These are phyloP conservation scores for Excoecaria agallocha DNA, from an alignment of 345 rosid species.

Conservation along the genomic window DNA sequence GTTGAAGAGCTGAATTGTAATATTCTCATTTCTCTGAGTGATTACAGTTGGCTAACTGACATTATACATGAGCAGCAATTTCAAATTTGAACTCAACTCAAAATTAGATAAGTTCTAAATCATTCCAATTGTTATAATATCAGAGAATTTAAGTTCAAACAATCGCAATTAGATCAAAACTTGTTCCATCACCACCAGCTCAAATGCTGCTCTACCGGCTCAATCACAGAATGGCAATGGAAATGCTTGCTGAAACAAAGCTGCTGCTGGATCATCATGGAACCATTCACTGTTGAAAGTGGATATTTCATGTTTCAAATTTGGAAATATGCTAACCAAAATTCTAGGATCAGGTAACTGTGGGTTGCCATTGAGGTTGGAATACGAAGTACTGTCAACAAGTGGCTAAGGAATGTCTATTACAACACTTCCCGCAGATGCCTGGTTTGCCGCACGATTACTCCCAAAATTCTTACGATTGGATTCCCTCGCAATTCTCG, in stretches of 20 bases:
- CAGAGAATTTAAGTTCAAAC: no score
- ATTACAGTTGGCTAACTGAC: no score
- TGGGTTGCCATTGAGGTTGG: background rate
- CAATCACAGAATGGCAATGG: no score
- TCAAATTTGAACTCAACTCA: no score
- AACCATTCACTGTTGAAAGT: background rate
- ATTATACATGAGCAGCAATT: no score
- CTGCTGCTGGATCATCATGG: background rate
- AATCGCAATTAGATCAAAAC: no score
- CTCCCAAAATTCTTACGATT: conserved; percentile 87
- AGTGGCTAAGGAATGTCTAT: conserved; percentile 9
- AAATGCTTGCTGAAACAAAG: background rate
- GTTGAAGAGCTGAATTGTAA: no score
- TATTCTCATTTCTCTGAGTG: no score
- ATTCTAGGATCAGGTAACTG: background rate
- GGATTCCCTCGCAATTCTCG: conserved; percentile 89
- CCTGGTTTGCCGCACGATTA: conserved; percentile 92
- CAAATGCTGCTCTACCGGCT: no score
- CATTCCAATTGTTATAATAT: no score
- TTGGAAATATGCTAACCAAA: background rate
- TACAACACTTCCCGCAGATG: conserved; percentile 74
- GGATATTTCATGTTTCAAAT: background rate
- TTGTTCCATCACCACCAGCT: no score
- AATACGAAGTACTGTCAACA: background rate
- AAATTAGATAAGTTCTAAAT: no score